Evolutionary conservation across 2,329 filamentous ascomycete genomes (phyloP), one percentile per base, ranked within the genome.

Genomic region (Mariannaea sp.): DNA sequence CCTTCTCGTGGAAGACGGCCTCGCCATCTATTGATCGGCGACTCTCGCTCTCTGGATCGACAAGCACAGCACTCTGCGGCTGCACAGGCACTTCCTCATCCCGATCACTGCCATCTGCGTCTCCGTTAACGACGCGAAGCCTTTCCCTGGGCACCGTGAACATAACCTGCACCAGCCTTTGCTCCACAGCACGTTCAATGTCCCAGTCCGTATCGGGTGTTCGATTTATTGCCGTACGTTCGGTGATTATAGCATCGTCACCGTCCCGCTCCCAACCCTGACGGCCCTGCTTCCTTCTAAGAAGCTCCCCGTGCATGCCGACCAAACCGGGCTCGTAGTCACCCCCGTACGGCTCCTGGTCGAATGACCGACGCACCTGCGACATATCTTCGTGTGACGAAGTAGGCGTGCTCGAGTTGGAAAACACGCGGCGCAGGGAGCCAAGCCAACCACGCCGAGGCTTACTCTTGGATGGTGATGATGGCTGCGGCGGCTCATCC

Each of bases 111-210:
- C 67, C 66, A n/a, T 64, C 59, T n/a, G 70, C 69, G 29, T 88
- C 88, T 44, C 83, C 87, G 70, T 97, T 97, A 16, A 97, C 93
- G n/a, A 97, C 92, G 20, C 93, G 78, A 58, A 97, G 73, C 62
- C 85, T 84, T 71, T 93, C 88, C 70, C 88, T 91, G 2, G 94
- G 93, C 55, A 97, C 91, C 0, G 93, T 97, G 71, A 96, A 97
- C 83, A 96, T 94, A 67, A 91, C 83, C 71, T 92, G 89, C 56
- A 92, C 88, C 7, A 89, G 77, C 17, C 88, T 75, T 53, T 82
- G 82, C 73, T 90, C 86, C 1, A 88, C 82, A 2, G 88, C 88
- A 49, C 81, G 78, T 69, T 92, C 89, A 32, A 92, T 83, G 62
- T 92, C 89, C 88, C 88, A 90, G 49, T 91, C 87, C 70, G 84